A percentile compares a stretch with the other conserved stretches of the same genome.
Evolutionary conservation across 495 filamentous ascomycete species (phyloP).

Genomic region (Penicillium silybi): DNA sequence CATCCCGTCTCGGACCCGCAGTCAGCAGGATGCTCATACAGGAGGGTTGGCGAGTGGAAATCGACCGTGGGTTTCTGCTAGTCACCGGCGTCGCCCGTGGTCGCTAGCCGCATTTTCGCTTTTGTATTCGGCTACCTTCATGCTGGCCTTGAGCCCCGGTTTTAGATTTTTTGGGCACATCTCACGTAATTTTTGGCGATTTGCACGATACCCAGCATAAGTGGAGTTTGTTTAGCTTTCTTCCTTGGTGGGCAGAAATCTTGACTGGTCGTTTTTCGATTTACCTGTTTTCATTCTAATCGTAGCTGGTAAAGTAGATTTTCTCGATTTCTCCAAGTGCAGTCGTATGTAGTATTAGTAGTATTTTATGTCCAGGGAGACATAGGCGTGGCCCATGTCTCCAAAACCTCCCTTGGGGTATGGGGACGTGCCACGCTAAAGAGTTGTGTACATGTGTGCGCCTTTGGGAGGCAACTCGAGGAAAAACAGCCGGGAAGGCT

Average conservation of each 20-base stretch:
- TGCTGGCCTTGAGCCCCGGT: not conserved
- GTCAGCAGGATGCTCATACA: slow-evolving; percentile 69
- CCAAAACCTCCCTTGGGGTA: no score
- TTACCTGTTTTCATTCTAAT: not conserved
- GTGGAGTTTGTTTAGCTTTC: not conserved
- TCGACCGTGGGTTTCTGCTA: slow-evolving; percentile 59
- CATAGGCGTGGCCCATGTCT: no score
- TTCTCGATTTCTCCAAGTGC: not conserved
- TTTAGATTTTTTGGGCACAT: not conserved
- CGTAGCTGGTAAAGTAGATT: not conserved
- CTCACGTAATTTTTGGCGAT: not conserved
- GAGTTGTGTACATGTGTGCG: no score
- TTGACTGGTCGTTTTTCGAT: not conserved
- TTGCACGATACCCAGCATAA: not conserved
- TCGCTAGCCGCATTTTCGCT: not conserved
- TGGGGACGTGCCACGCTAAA: no score
- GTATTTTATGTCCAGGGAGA: no score
- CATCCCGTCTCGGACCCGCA: slow-evolving; percentile 70
- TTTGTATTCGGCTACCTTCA: not conserved
- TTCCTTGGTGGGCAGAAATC: not conserved
- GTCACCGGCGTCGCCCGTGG: slow-evolving; percentile 50
- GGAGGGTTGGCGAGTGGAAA: slow-evolving; percentile 80
- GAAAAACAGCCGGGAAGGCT: no score
- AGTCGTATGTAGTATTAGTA: no score
- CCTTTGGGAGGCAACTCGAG: no score